These are phyloP conservation scores for Fomitopsis palustris DNA, from an alignment of 1,284 basidiomycete species.

Conservation along the genomic window DNA sequence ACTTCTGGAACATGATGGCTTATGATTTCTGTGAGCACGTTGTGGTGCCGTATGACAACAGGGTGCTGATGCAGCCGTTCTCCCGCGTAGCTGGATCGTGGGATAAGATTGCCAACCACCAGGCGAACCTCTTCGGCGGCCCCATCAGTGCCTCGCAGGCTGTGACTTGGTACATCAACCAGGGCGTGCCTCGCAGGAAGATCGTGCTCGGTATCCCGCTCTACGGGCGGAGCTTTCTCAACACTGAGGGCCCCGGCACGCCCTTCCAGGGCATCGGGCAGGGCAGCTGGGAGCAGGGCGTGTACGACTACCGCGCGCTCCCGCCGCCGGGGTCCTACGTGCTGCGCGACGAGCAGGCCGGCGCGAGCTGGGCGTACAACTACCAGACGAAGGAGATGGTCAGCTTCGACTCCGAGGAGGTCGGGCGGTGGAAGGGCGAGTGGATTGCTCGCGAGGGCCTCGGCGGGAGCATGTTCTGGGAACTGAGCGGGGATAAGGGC, in stretches of 20 bases:
- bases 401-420: slow-evolving; percentile 73
- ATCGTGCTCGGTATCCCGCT: slow-evolving; percentile 88
- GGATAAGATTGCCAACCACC: slow-evolving; percentile 79
- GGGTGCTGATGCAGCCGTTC: not conserved
- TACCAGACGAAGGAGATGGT: slow-evolving; percentile 69
- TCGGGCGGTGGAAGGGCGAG: slow-evolving; percentile 67
- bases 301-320: slow-evolving; percentile 77
- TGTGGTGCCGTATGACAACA: not conserved
- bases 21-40: slow-evolving; percentile 68
- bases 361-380: slow-evolving; percentile 78
- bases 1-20: slow-evolving; percentile 98
- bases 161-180: slow-evolving; percentile 67
- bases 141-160: slow-evolving; percentile 65
- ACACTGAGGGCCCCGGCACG: slow-evolving; percentile 78
- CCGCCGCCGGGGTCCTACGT: slow-evolving; percentile 68
- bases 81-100: slow-evolving; percentile 70
- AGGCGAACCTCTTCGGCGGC: slow-evolving; percentile 80
- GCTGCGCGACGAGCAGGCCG: slow-evolving; percentile 50
- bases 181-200: slow-evolving; percentile 78
- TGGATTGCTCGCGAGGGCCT: slow-evolving; percentile 72
- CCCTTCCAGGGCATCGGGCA: slow-evolving; percentile 76
- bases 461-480: slow-evolving; percentile 86
- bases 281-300: slow-evolving; percentile 77
- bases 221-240: slow-evolving; percentile 89
- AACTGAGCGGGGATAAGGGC: slow-evolving; percentile 79